These are phyloP conservation scores for Nakazawaea peltata DNA, from an alignment of 805 yeast species.

Conservation along the genomic window DNA sequence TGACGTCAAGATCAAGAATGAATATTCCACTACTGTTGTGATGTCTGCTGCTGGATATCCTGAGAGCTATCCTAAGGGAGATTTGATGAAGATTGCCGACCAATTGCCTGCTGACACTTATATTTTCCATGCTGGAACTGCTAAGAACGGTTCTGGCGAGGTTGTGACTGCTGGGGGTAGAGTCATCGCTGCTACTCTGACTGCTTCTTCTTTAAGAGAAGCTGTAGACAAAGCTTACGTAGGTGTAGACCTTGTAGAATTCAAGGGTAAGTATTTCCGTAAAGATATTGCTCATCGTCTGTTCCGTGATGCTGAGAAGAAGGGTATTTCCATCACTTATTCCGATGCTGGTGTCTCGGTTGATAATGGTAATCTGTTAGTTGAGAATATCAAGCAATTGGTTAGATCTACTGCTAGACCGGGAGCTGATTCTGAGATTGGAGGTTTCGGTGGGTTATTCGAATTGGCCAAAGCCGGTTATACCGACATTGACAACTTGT, in stretches of 20 bases:
- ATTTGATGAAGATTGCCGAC: constrained; percentile 54
- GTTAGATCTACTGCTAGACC: constrained; percentile 91
- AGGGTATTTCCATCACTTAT: constrained; percentile 57
- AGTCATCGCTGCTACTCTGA: constrained; percentile 91
- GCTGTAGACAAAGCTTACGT: constrained; percentile 82
- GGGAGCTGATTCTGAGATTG: constrained; percentile 97
- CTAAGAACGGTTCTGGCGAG: constrained; percentile 39
- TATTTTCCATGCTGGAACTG: constrained; percentile 97
- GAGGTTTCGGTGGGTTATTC: constrained; percentile 97
- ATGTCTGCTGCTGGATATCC: constrained; percentile 98
- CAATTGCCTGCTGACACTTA: constrained; percentile 49
- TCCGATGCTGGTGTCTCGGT: constrained; percentile 97
- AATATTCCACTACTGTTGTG: constrained; percentile 86
- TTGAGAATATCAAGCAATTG: constrained; percentile 80
- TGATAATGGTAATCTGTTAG: constrained; percentile 87
- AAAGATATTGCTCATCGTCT: constrained; percentile 96
- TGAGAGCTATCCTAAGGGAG: constrained; percentile 77
- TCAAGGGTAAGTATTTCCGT: constrained; percentile 75
- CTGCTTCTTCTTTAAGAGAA: constrained; percentile 62
- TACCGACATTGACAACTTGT: constrained; percentile 58
- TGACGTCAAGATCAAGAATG: constrained; percentile 39
- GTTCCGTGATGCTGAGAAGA: constrained; percentile 45
- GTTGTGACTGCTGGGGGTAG: constrained; percentile 91
- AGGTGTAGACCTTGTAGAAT: constrained; percentile 72
- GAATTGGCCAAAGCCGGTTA: constrained; percentile 88